Percentiles rank a stretch among this genome's conserved stretches.
phyloP scores from a whole-genome alignment of 208 protist species.

The Endotrypanum monterogeii region DNA sequence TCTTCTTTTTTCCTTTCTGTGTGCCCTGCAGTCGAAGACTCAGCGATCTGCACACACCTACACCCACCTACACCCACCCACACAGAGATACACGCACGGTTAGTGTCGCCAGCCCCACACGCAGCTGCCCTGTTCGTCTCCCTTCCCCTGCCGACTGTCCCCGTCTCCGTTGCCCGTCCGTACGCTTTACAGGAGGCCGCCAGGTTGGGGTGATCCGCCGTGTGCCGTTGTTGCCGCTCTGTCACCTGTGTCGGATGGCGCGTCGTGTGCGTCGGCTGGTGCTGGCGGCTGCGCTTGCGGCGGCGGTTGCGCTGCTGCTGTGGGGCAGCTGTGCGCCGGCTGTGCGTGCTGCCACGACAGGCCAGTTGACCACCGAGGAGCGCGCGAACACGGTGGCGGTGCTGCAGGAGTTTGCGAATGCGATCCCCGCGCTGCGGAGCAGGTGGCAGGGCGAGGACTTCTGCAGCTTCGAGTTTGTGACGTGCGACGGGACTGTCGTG shows the following conservation, averaged over 20 bases:
- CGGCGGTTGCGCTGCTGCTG: not conserved
- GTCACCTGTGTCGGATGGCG: not conserved
- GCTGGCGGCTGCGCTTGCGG: not conserved
- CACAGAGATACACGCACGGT: no score
- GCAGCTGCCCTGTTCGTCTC: no score
- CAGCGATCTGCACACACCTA: not conserved
- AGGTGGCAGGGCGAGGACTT: conserved; percentile 4
- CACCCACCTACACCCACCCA: no score
- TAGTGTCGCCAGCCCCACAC: no score
- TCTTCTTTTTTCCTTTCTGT: not conserved
- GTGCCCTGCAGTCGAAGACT: not conserved
- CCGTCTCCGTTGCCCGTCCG: no score
- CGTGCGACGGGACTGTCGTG: not conserved
- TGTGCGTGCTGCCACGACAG: not conserved
- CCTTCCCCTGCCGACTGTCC: no score
- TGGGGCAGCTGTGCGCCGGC: not conserved
- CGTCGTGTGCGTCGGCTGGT: not conserved
- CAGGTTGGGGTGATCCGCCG: no score
- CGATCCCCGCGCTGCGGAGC: not conserved
- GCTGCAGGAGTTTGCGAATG: conserved; percentile 9
- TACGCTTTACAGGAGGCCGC: no score
- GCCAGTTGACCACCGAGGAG: conserved; percentile 1
- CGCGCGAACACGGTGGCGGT: not conserved
- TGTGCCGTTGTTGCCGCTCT: not conserved
- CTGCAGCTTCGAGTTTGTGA: conserved; percentile 3